These are phyloP conservation scores for Crithidia expoeki DNA, from an alignment of 208 protist genomes.

Conservation along the genomic window DNA sequence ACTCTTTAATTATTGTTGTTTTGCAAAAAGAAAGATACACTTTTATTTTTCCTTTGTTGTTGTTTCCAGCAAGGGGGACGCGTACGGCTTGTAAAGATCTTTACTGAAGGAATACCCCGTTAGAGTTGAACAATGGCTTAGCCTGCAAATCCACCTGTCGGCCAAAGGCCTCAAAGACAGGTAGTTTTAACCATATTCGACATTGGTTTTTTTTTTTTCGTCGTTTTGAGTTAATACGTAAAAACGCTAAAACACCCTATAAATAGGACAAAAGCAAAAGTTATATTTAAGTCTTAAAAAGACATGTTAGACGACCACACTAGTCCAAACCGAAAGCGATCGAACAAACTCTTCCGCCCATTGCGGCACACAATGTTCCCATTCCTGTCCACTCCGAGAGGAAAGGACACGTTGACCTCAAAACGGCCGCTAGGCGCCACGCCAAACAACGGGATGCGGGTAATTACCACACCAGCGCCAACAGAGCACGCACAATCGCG, in stretches of 20 bases:
- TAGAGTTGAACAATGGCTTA: too few species aligned
- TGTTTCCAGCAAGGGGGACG: too few species aligned
- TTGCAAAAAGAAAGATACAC: too few species aligned
- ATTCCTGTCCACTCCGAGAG: conserved; percentile 60
- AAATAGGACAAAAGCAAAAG: background rate
- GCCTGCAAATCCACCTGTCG: too few species aligned
- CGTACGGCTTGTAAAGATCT: too few species aligned
- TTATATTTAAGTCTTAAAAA: conserved; percentile 39
- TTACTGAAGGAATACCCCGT: too few species aligned
- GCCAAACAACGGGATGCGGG: conserved; percentile 83
- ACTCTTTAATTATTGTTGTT: too few species aligned
- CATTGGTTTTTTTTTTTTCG: too few species aligned
- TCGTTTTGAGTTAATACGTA: conserved; percentile 7
- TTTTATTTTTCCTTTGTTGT: too few species aligned
- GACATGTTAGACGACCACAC: conserved; percentile 84
- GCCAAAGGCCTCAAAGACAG: too few species aligned
- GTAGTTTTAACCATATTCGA: too few species aligned
- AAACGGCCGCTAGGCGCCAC: conserved; percentile 75
- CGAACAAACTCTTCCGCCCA: conserved; percentile 60
- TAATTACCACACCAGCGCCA: conserved; percentile 80
- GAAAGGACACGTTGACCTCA: conserved; percentile 80
- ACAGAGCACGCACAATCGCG: conserved; percentile 71
- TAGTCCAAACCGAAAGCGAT: conserved; percentile 75
- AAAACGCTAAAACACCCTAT: background rate
- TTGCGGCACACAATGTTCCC: conserved; percentile 64